A percentile compares a stretch with the other conserved stretches of the same genome.
These are phyloP conservation scores for Mortierella sp. DNA, from an alignment of 371 early-diverging fungal genomes.

Conservation along the genomic window DNA sequence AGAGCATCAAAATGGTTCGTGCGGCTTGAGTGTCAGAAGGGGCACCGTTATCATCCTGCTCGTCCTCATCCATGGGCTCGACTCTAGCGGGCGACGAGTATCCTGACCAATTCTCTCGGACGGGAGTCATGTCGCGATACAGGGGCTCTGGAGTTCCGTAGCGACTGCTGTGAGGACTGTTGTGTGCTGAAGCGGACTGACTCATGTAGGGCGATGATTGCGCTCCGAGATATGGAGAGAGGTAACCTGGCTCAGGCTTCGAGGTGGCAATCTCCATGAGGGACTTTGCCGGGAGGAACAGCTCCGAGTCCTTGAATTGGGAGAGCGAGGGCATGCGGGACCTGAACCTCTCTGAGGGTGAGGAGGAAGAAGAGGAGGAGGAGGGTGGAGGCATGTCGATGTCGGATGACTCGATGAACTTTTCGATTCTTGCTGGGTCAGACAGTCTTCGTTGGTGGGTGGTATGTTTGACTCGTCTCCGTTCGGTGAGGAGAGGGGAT, in stretches of 20 bases:
- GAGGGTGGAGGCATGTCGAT: slow-evolving; percentile 20
- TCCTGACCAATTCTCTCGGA: slow-evolving; percentile 19
- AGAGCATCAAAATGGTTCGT: slow-evolving; percentile 49
- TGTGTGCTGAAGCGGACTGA: not conserved
- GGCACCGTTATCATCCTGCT: slow-evolving; percentile 18
- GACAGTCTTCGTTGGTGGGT: slow-evolving; percentile 17
- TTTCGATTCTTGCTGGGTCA: slow-evolving; percentile 5
- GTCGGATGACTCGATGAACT: slow-evolving; percentile 2
- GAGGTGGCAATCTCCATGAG: slow-evolving; percentile 53
- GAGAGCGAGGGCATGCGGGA: slow-evolving; percentile 47
- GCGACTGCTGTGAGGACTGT: slow-evolving; percentile 15
- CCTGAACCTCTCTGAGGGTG: slow-evolving; percentile 20
- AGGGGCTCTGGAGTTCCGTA: slow-evolving; percentile 30
- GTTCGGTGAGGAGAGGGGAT: slow-evolving; percentile 28
- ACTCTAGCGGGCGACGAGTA: slow-evolving; percentile 24
- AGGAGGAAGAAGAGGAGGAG: not conserved
- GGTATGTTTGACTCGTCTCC: slow-evolving; percentile 5
- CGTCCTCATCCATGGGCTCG: slow-evolving; percentile 24
- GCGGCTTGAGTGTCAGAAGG: slow-evolving; percentile 46
- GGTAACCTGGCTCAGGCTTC: slow-evolving; percentile 47
- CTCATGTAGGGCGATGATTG: slow-evolving; percentile 9
- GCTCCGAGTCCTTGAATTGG: slow-evolving; percentile 48
- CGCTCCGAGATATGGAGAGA: slow-evolving; percentile 26
- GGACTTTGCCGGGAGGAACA: slow-evolving; percentile 51
- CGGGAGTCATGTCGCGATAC: slow-evolving; percentile 26